phyloP scores from a whole-genome alignment of 2,329 filamentous ascomycete species.

The Malbranchea zuffiana region DNA sequence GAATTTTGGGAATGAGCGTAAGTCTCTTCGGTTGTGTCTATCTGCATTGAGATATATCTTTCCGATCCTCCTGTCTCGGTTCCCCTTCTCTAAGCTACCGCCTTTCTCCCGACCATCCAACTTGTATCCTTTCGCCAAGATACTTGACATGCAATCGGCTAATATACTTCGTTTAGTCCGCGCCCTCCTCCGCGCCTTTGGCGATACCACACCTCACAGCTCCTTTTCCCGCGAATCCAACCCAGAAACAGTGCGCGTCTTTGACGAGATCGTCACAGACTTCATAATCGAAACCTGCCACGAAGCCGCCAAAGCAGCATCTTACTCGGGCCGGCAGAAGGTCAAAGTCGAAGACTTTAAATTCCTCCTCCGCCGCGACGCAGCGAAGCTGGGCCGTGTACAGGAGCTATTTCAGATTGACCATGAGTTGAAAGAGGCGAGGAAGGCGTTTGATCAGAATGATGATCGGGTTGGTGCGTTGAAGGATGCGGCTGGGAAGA shows the following conservation, averaged over 20 bases:
- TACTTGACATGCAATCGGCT: not conserved
- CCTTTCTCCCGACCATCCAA: not conserved
- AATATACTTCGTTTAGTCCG: constrained; percentile 23
- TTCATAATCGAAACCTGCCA: constrained; percentile 92
- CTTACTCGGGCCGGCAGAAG: constrained; percentile 82
- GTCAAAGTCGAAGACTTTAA: constrained; percentile 98
- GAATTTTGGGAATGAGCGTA: constrained; percentile 65
- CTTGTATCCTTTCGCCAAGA: not conserved
- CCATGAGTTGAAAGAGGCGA: constrained; percentile 69
- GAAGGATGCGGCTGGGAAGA: constrained; percentile 31
- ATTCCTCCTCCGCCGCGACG: constrained; percentile 79
- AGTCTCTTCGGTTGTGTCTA: constrained; percentile 21
- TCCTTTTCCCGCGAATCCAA: constrained; percentile 70
- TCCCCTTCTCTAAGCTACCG: not conserved
- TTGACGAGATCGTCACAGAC: constrained; percentile 93
- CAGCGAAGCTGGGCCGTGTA: constrained; percentile 75
- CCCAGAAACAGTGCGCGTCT: constrained; percentile 68
- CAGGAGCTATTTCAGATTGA: constrained; percentile 84
- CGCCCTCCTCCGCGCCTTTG: constrained; percentile 36
- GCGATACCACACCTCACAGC: constrained; percentile 33
- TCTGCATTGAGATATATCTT: not conserved
- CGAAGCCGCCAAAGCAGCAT: constrained; percentile 72
- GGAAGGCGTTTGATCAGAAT: constrained; percentile 48
- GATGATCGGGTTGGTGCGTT: constrained; percentile 31
- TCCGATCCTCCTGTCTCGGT: not conserved